phyloP scores from a whole-genome alignment of 768 basidiomycete genomes.

The Suillus bovinus region DNA sequence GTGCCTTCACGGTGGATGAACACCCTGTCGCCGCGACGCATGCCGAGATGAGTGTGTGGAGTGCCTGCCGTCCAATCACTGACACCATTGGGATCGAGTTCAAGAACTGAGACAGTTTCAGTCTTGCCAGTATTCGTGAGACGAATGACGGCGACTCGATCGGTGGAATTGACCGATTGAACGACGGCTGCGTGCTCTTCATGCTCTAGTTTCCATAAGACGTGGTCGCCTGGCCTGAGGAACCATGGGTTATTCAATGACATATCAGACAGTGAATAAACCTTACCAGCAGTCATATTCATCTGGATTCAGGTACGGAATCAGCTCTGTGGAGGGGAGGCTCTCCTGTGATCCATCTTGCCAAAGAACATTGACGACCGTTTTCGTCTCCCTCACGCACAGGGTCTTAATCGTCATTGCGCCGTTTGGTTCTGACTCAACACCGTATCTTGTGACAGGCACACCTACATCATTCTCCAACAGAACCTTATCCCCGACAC shows the following conservation, averaged over 20 bases:
- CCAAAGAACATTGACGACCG: slow-evolving; percentile 78
- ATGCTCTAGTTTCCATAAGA: slow-evolving; percentile 80
- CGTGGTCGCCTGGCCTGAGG: slow-evolving; percentile 86
- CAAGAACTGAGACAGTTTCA: slow-evolving; percentile 79
- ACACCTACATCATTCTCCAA: slow-evolving; percentile 51
- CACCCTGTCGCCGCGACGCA: slow-evolving; percentile 82
- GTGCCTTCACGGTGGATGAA: slow-evolving; percentile 70
- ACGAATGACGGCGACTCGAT: slow-evolving; percentile 69
- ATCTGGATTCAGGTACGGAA: slow-evolving; percentile 85
- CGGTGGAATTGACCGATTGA: slow-evolving; percentile 70
- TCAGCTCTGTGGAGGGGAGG: slow-evolving; percentile 59
- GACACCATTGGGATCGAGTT: slow-evolving; percentile 84
- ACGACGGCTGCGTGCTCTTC: slow-evolving; percentile 68
- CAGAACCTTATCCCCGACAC: slow-evolving; percentile 70
- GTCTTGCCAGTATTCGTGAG: slow-evolving; percentile 52
- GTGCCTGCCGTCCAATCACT: slow-evolving; percentile 48
- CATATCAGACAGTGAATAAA: not conserved
- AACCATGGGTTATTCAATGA: slow-evolving; percentile 14
- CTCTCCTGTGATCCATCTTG: slow-evolving; percentile 78
- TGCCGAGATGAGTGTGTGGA: slow-evolving; percentile 63
- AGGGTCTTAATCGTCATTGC: slow-evolving; percentile 56
- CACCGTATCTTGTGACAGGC: slow-evolving; percentile 63
- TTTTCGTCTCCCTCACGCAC: slow-evolving; percentile 68
- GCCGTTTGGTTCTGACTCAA: slow-evolving; percentile 44
- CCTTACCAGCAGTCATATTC: slow-evolving; percentile 90